Base-by-base conservation (phyloP, 805 yeast genomes). In the Hanseniaspora pseudoguilliermondii region DNA sequence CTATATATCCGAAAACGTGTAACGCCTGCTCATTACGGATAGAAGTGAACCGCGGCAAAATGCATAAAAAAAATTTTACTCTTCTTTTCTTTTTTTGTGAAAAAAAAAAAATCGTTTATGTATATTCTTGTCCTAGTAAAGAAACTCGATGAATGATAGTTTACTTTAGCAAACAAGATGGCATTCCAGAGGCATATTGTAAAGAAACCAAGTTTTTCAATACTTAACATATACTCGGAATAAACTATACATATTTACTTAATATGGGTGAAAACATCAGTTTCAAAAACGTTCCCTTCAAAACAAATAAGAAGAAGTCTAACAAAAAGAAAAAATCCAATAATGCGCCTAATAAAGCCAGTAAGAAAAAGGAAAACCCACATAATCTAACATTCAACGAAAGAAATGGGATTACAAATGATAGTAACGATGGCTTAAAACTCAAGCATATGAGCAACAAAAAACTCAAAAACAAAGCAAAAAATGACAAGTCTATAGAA, bases 251-350 rank as follows among this genome's bases (percentile, higher is more conserved):
- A 21, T 15, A 47, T 34, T 21, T 16, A 11, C 9, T n/a, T 16
- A 27, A 16, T n/a, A 47, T 54, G 51, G 47, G 47, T 8, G 51
- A 54, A 47, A 47, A 47, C 18, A 40, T 47, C 7, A 47, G 52
- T 40, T 54, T 54, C 21, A 47, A 54, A 47, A 47, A 47, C 41
- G 43, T 47, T 40, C 52, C 57, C 16, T 47, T 54, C 29, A 54
- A 25, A 54, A 54, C 53, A 23, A 48, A 46, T 18, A 48, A 46
- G 21, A 54, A 48, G 41, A 54, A 54, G 21, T 38, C 15, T 4
- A 51, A 51, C 25, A 35, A 35, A n/a, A 51, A 44, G 11, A 51
- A 51, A 20, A 51, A 53, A 38, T 15, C 13, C 18, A 7, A 25
- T 15, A 23, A 21, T n/a, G 25, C n/a, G 16, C 21, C 44, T 23